Evolutionary conservation across 2,329 filamentous ascomycete genomes (phyloP), one percentile per base, ranked within the genome.

Genomic region (Nothophoma quercina): DNA sequence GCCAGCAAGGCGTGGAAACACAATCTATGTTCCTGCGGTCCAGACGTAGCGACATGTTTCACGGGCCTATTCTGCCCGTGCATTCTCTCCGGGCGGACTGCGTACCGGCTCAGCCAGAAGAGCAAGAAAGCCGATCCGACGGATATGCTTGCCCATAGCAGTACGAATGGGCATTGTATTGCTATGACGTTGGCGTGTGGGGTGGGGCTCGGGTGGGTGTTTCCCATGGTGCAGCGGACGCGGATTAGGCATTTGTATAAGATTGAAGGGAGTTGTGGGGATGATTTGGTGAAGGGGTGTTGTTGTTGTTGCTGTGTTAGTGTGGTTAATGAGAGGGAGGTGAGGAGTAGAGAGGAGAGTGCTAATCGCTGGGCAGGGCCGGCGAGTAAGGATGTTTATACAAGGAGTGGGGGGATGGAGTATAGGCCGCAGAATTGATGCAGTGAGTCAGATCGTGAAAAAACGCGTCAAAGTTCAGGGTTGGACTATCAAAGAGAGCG

Each of bases 241-340:
- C 64, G 75, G 5, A 62, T 80, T n/a, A 67, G 79, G 5, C 74
- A 72, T 18, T 55, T 65, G 34, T 81, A 81, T 55, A 76, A 76
- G n/a, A 66, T 81, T 0, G 55, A 69, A 21, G 78, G 78, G 2
- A 69, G 62, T 7, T 39, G 72, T 16, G 58, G 56, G 0, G 56
- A 65, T 4, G 78, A 81, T 57, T 50, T 72, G 13, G 48, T 72
- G 0, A 63, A 65, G 18, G 64, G 68, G 1, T 73, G 69, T 21
- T 79, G 75, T 52, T 80, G 77, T 57, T 72, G 70, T 10, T 72
- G 71, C 39, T 80, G 78, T 50, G 67, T 71, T 8, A 65, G 72
- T 1, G 73, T 79, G 44, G 76, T 79, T 59, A 76, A 76, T 55
- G 79, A 81, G 62, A 67, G 76, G 26, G 79, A 81, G 58, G 66